A percentile compares a stretch with the other conserved stretches of the same genome.
Evolutionary conservation across 352 stramenopile species (phyloP).

Genomic region (Plasmopara halstedii): DNA sequence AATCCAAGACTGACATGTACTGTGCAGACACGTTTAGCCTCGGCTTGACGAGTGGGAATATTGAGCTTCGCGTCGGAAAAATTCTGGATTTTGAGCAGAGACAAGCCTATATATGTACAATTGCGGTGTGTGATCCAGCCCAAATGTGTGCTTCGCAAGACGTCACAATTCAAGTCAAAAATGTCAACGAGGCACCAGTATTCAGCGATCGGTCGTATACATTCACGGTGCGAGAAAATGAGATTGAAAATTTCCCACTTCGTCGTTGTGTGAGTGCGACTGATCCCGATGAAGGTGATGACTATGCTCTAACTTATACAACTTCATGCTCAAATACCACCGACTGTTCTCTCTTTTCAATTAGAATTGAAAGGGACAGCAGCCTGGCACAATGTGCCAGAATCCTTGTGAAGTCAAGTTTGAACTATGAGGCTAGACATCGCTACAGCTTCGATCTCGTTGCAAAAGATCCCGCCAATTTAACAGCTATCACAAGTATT

Average conservation of each 20-base stretch:
- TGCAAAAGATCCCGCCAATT: constrained; percentile 20
- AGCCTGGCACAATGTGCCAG: constrained; percentile 30
- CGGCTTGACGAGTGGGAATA: constrained; percentile 11
- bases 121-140: constrained; percentile 39
- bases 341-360: constrained; percentile 31
- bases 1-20: constrained; percentile 40
- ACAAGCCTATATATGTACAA: constrained; percentile 34
- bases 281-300: constrained; percentile 42
- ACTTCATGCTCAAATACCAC: constrained; percentile 21
- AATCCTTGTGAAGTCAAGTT: constrained; percentile 22
- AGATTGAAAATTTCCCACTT: constrained; percentile 1
- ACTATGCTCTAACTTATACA: constrained; percentile 27
- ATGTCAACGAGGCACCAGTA: constrained; percentile 44
- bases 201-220: constrained; percentile 24
- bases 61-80: constrained; percentile 22
- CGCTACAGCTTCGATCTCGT: constrained; percentile 31
- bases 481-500: constrained; percentile 17
- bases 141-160: constrained; percentile 42
- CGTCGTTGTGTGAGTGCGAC: constrained; percentile 31
- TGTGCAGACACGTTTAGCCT: constrained; percentile 48
- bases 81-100: constrained; percentile 36
- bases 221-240: constrained; percentile 39
- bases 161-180: constrained; percentile 29
- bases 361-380: constrained; percentile 30
- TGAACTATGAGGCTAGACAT: constrained; percentile 39